Evolutionary conservation across 192 early-diverging fungal genomes (phyloP), one percentile per base, ranked within the genome.

Genomic region (Coemansia sp.): DNA sequence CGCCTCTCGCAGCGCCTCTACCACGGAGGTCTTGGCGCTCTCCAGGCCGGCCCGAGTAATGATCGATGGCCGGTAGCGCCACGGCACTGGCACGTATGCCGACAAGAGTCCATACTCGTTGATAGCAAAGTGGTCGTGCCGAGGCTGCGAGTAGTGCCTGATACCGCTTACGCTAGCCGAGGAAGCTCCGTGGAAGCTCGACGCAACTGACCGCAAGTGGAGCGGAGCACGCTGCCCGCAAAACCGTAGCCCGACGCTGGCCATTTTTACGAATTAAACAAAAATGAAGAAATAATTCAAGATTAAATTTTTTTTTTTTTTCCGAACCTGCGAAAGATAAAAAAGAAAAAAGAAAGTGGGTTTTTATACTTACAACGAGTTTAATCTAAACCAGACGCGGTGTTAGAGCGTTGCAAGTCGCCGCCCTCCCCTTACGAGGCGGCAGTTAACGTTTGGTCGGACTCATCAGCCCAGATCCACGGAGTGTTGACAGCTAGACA

Each of bases 81-180:
- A 57, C 0, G 77, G 77, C 24, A 27, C 24, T 3, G 64, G 71
- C 6, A 67, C 40, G 24, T 60, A 54, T n/a, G 59, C 43, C 4
- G 67, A 64, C 11, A 80, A 29, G 22, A 80, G 72, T 6, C 77
- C 77, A 14, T 68, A 74, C 53, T 80, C 77, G 37, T 60, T 54
- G 22, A 73, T 58, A n/a, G 43, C 62, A 53, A 71, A 70, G 49
- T 73, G 71, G 56, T 68, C 54, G 40, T 67, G 31, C n/a, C 63
- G 62, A 2, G 61, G 40, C n/a, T 68, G 73, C 41, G 49, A 68
- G 37, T 73, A 59, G 35, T 64, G 59, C 36, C 70, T 60, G n/a
- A 58, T 39, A 17, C 37, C 20, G 2, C 36, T 27, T 29, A 27
- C 14, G 1, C 10, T 53, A 0, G 65, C 45, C 17, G 58, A 20